Evolutionary conservation across 371 early-diverging fungal genomes (phyloP).

Genomic region (Rhizopus delemar): DNA sequence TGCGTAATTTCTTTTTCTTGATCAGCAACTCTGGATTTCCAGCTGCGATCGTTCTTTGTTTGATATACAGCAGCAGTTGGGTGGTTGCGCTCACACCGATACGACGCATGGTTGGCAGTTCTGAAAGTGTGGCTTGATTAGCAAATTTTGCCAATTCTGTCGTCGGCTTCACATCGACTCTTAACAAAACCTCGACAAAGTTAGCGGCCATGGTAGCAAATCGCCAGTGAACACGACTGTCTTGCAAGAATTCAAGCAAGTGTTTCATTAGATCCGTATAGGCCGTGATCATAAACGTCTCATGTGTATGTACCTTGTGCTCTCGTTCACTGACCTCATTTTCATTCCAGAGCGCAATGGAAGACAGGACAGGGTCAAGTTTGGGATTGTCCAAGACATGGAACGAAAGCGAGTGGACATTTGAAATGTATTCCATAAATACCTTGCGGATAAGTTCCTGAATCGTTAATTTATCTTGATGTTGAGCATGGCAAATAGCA

Average conservation of each 20-base stretch:
- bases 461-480: conserved; percentile 78
- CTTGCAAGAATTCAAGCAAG: conserved; percentile 52
- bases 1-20: conserved; percentile 28
- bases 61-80: conserved; percentile 59
- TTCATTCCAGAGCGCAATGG: conserved; percentile 8
- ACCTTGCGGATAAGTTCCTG: conserved; percentile 73
- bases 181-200: conserved; percentile 67
- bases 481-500: conserved; percentile 69
- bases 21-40: conserved; percentile 52
- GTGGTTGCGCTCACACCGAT: conserved; percentile 55
- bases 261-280: conserved; percentile 30
- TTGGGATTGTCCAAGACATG: conserved; percentile 30
- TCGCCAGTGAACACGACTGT: conserved; percentile 77
- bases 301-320: conserved; percentile 29
- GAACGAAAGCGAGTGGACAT: conserved; percentile 48
- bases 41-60: conserved; percentile 56
- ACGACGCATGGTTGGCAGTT: conserved; percentile 72
- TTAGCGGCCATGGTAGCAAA: conserved; percentile 76
- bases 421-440: conserved; percentile 61
- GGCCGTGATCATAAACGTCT: conserved; percentile 21
- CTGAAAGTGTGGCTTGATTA: conserved; percentile 62
- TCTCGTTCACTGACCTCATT: conserved; percentile 10
- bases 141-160: conserved; percentile 58
- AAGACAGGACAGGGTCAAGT: conserved; percentile 21
- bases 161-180: conserved; percentile 59